These are phyloP conservation scores for Fusarium marasasianum DNA, from an alignment of 2,329 filamentous ascomycete species.

Conservation along the genomic window DNA sequence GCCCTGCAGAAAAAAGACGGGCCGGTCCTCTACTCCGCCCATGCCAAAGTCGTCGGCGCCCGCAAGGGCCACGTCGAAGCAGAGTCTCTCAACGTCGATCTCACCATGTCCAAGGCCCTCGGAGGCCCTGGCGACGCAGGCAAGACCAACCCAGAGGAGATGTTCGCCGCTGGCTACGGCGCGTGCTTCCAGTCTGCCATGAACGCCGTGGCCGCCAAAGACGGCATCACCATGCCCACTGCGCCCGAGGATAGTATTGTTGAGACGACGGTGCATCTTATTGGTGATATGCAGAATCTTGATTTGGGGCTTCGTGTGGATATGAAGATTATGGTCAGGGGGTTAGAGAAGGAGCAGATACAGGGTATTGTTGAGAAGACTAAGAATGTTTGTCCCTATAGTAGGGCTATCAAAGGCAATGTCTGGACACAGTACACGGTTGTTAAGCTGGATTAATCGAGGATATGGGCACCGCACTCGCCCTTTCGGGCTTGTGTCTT, in stretches of 20 bases:
- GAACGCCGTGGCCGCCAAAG: constrained; percentile 13
- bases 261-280: constrained; percentile 15
- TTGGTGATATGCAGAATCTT: constrained; percentile 14
- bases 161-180: constrained; percentile 19
- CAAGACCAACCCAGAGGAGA: constrained; percentile 12
- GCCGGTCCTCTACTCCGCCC: constrained; percentile 2
- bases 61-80: constrained; percentile 19
- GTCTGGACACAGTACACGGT: constrained; percentile 3
- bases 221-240: constrained; percentile 7
- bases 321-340: constrained; percentile 23
- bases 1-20: background rate
- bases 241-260: constrained; percentile 12
- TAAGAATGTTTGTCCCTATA: constrained; percentile 4
- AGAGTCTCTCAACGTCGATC: constrained; percentile 22
- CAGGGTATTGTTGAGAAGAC: constrained; percentile 9
- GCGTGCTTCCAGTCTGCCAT: constrained; percentile 23
- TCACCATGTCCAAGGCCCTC: constrained; percentile 24
- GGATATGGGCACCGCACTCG: accelerated
- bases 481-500: accelerated
- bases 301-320: constrained; percentile 12
- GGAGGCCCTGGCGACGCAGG: constrained; percentile 16
- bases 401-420: background rate
- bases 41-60: constrained; percentile 17
- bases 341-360: background rate
- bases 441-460: background rate